Conservation (phyloP, 306 rosid species). For the Quercus variabilis region DNA sequence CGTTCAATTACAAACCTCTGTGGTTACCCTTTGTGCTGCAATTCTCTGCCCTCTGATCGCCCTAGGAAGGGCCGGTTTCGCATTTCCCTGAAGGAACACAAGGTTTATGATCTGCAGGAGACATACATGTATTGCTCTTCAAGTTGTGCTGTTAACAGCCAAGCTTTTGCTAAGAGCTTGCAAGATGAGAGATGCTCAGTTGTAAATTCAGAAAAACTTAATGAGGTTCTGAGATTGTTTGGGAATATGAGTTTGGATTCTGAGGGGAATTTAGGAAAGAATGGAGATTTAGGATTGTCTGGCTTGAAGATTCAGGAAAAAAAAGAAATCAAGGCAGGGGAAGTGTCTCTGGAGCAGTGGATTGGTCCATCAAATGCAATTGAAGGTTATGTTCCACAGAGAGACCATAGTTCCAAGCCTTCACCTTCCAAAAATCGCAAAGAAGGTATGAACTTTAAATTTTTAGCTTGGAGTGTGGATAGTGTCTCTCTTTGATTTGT, state of each 20-base stretch:
- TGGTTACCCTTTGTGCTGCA: slow-evolving; percentile 59
- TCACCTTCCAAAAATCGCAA: slow-evolving; percentile 37
- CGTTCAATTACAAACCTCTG: slow-evolving; percentile 61
- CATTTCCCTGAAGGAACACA: slow-evolving; percentile 77
- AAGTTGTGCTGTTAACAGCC: slow-evolving; percentile 58
- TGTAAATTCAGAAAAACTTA: slow-evolving; percentile 50
- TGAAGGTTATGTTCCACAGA: slow-evolving; percentile 83
- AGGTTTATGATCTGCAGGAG: slow-evolving; percentile 76
- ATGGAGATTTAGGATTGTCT: slow-evolving; percentile 52
- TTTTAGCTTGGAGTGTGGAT: neutral
- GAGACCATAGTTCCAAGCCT: slow-evolving; percentile 31
- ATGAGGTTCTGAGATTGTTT: slow-evolving; percentile 47
- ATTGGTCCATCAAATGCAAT: slow-evolving; percentile 92
- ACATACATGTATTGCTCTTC: slow-evolving; percentile 77
- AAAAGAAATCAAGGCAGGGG: slow-evolving; percentile 35
- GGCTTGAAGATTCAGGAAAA: slow-evolving; percentile 69
- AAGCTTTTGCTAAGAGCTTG: slow-evolving; percentile 58
- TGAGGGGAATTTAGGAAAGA: slow-evolving; percentile 36
- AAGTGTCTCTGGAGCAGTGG: slow-evolving; percentile 58
- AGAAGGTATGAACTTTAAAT: slow-evolving; percentile 46
- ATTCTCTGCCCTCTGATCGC: slow-evolving; percentile 49
- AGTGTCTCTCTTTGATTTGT: neutral
- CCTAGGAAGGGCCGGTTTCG: slow-evolving; percentile 67
- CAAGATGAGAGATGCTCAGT: slow-evolving; percentile 55
- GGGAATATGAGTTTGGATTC: slow-evolving; percentile 34